Conservation (phyloP, 352 stramenopile species). For the Halophytophthora polymorphica region DNA sequence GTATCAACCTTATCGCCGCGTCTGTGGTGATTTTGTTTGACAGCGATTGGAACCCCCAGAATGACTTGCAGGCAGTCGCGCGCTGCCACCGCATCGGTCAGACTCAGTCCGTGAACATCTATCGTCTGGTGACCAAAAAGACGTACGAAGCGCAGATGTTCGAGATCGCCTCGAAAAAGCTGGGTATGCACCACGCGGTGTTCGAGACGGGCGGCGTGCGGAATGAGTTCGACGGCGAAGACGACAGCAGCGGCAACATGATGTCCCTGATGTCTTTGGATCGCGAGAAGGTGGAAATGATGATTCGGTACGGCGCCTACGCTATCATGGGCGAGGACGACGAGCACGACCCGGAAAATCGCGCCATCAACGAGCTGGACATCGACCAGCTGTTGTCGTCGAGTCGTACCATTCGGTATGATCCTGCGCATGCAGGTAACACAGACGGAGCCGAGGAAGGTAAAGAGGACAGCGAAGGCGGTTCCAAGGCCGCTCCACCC, state of each 20-base stretch:
- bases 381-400: conserved; percentile 83
- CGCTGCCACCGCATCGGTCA: conserved; percentile 99
- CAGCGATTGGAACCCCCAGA: conserved; percentile 98
- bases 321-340: conserved; percentile 97
- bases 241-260: conserved; percentile 91
- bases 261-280: conserved; percentile 92
- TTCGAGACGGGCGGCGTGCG: conserved; percentile 93
- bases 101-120: conserved; percentile 99
- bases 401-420: conserved; percentile 88
- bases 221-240: conserved; percentile 93
- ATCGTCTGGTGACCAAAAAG: conserved; percentile 98
- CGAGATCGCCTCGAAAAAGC: conserved; percentile 97
- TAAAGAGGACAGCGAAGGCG: conserved; percentile 36
- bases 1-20: conserved; percentile 95
- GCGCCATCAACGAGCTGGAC: conserved; percentile 87
- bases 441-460: conserved; percentile 34
- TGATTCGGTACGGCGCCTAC: conserved; percentile 98
- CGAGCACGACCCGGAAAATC: conserved; percentile 88
- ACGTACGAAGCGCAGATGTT: conserved; percentile 99
- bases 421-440: conserved; percentile 59
- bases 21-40: conserved; percentile 90
- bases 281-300: conserved; percentile 98
- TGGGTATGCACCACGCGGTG: conserved; percentile 98
- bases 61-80: conserved; percentile 97
- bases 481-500: conserved; percentile 31